phyloP scores from a whole-genome alignment of 129 eudicot species.

The Chrysanthemum makinoi region DNA sequence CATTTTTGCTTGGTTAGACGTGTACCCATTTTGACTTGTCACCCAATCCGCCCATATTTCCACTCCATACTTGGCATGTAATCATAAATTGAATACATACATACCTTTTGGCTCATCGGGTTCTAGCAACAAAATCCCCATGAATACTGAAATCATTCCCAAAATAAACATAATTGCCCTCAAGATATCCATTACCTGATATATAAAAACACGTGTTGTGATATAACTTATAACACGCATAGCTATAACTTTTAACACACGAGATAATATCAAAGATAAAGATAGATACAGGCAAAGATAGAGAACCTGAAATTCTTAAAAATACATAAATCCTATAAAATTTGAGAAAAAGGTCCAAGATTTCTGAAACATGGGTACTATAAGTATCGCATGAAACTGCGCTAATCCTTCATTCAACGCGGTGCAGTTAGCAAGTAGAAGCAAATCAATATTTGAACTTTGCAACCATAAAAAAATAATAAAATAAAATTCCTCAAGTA shows the following conservation, averaged over 20 bases:
- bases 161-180: conserved; percentile 82
- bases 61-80: too few relatives aligned
- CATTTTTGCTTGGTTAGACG: too few relatives aligned
- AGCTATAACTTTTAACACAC: background rate
- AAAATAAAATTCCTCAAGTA: too few relatives aligned
- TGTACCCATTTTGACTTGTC: too few relatives aligned
- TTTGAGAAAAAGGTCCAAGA: conserved; percentile 94
- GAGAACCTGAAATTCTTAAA: conserved; percentile 93
- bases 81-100: too few relatives aligned
- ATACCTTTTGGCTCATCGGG: conserved; percentile 92
- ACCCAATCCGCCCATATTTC: too few relatives aligned
- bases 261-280: background rate
- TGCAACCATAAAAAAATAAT: too few relatives aligned
- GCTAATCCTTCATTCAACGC: conserved; percentile 91
- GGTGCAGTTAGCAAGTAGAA: conserved; percentile 37
- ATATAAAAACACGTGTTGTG: conserved; percentile 17
- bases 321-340: conserved; percentile 91
- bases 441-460: too few relatives aligned
- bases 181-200: conserved; percentile 73
- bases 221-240: too few relatives aligned
- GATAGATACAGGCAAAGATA: background rate
- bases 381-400: conserved; percentile 80
- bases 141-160: conserved; percentile 86
- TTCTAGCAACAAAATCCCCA: conserved; percentile 84
- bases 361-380: conserved; percentile 97